phyloP scores from a whole-genome alignment of 495 filamentous ascomycete species.

The Jackrogersella minutella region DNA sequence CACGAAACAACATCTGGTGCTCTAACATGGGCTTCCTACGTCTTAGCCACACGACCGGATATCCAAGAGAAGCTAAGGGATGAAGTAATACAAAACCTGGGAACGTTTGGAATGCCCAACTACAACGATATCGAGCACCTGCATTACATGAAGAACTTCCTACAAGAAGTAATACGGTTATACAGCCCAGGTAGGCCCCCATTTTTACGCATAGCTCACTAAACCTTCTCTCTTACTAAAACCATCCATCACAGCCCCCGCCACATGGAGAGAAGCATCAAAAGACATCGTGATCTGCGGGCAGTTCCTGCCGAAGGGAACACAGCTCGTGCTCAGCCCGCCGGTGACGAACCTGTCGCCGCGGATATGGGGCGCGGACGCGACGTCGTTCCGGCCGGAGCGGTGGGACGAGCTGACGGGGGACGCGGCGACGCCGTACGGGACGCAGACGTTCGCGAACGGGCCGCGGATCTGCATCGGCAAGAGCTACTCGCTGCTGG shows the following conservation, averaged over 20 bases:
- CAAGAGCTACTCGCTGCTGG: conserved; percentile 1
- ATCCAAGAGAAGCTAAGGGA: conserved; percentile 2
- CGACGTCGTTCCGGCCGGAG: not conserved
- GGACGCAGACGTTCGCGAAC: not conserved
- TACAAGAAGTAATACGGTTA: not conserved
- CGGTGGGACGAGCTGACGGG: not conserved
- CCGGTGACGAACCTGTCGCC: not conserved
- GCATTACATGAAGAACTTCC: not conserved
- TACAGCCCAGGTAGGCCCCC: not conserved
- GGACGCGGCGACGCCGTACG: not conserved
- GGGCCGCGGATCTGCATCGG: conserved; percentile 1
- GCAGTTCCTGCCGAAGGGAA: not conserved
- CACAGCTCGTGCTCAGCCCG: not conserved
- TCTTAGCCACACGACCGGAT: not conserved
- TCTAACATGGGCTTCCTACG: conserved; percentile 3
- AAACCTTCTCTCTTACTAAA: not conserved
- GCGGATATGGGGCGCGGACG: not conserved
- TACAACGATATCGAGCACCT: not conserved
- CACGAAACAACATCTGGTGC: conserved; percentile 2
- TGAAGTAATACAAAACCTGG: not conserved
- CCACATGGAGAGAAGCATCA: not conserved
- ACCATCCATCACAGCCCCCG: not conserved
- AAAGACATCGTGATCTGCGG: not conserved
- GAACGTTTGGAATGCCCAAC: not conserved
- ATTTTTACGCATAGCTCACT: not conserved